phyloP scores from a whole-genome alignment of 1,284 basidiomycete genomes.

The Rhodotorula glutinis region DNA sequence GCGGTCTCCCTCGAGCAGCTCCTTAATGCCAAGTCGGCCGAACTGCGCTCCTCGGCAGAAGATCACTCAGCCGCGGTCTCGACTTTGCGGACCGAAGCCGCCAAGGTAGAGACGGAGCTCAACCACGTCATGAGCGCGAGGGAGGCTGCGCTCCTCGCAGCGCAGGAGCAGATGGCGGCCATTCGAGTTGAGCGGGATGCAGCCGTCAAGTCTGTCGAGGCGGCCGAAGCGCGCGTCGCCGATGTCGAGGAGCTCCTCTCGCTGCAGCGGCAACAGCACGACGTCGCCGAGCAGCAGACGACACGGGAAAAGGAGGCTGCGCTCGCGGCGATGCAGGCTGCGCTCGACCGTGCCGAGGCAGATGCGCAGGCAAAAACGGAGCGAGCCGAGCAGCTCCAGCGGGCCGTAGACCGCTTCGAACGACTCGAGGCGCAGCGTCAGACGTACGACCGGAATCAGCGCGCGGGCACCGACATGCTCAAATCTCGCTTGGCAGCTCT shows the following conservation, averaged over 20 bases:
- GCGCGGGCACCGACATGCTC: constrained; percentile 18
- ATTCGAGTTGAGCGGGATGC: constrained; percentile 24
- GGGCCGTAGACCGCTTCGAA: constrained; percentile 8
- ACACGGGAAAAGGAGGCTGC: constrained; percentile 21
- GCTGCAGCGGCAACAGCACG: constrained; percentile 3
- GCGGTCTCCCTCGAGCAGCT: not conserved
- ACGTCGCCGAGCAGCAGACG: constrained; percentile 3
- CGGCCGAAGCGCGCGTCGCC: constrained; percentile 11
- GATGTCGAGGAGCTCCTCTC: constrained; percentile 27
- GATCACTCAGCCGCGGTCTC: constrained; percentile 11
- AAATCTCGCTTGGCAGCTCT: constrained; percentile 16
- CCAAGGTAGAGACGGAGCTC: constrained; percentile 19
- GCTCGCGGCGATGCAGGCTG: not conserved
- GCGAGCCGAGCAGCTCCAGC: not conserved
- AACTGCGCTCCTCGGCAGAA: not conserved
- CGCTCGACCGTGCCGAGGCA: not conserved
- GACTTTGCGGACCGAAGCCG: constrained; percentile 16
- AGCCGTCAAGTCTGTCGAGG: constrained; percentile 6
- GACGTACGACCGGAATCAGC: constrained; percentile 3
- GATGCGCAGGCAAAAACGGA: not conserved
- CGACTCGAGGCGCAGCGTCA: constrained; percentile 4
- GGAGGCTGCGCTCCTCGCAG: not conserved
- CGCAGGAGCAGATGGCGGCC: constrained; percentile 1
- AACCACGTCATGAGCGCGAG: not conserved
- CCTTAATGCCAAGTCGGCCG: constrained; percentile 11